phyloP scores from a whole-genome alignment of 768 basidiomycete genomes.

The Tylopilus vinaceipallidus region DNA sequence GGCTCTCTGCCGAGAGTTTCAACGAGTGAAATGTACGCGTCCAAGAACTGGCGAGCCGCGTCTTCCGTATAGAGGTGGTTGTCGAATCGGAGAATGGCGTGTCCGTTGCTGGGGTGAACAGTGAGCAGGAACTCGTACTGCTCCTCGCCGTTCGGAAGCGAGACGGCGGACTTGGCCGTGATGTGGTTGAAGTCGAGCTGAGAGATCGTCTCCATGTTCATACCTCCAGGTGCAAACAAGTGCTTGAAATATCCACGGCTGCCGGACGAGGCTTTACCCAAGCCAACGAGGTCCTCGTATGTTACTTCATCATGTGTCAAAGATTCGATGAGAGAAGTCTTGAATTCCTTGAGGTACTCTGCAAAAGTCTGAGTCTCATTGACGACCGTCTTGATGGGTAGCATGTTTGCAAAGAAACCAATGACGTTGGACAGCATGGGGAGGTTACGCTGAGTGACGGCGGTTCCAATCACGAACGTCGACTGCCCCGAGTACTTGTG shows the following conservation, averaged over 20 bases:
- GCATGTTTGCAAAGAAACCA: constrained; percentile 33
- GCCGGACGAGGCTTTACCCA: constrained; percentile 24
- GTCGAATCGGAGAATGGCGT: constrained; percentile 28
- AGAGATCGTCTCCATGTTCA: constrained; percentile 27
- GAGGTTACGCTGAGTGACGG: constrained; percentile 31
- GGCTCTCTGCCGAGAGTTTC: constrained; percentile 21
- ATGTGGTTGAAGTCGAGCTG: constrained; percentile 21
- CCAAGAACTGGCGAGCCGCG: constrained; percentile 29
- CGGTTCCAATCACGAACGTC: constrained; percentile 29
- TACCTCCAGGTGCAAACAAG: constrained; percentile 30
- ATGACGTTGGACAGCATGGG: constrained; percentile 27
- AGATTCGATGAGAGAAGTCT: constrained; percentile 20
- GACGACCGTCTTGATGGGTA: constrained; percentile 29
- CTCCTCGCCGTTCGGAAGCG: constrained; percentile 31
- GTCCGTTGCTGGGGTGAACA: constrained; percentile 24
- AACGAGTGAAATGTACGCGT: constrained; percentile 29
- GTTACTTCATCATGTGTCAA: constrained; percentile 29
- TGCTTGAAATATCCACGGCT: constrained; percentile 33
- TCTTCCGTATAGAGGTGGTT: constrained; percentile 30
- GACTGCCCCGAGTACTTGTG: constrained; percentile 32
- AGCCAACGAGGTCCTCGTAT: constrained; percentile 29
- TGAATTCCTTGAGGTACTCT: constrained; percentile 25
- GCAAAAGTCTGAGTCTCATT: constrained; percentile 26
- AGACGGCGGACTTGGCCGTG: constrained; percentile 14
- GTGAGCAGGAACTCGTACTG: constrained; percentile 24